Conservation (phyloP, 108 stramenopile species). For the Cyclotella atomus region DNA sequence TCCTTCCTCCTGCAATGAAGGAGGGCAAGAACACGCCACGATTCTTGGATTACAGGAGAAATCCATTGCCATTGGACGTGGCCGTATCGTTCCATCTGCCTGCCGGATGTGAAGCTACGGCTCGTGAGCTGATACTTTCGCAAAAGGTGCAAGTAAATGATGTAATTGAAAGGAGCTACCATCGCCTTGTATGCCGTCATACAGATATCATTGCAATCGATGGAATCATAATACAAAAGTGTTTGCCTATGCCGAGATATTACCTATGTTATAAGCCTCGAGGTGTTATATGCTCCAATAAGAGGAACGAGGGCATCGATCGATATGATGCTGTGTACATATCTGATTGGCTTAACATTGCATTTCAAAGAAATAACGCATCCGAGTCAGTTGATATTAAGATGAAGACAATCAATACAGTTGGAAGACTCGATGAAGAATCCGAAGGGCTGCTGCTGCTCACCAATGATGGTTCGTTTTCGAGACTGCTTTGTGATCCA, state of each 20-base stretch:
- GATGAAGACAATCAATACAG: slow-evolving; percentile 45
- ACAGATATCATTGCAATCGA: slow-evolving; percentile 14
- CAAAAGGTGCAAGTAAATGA: slow-evolving; percentile 22
- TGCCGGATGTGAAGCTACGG: background rate
- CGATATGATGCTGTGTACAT: slow-evolving; percentile 31
- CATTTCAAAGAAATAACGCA: too few relatives aligned
- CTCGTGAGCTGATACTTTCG: slow-evolving; percentile 34
- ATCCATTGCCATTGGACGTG: slow-evolving; percentile 33
- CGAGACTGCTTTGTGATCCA: slow-evolving; percentile 37
- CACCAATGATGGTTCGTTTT: slow-evolving; percentile 66
- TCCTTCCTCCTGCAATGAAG: too few relatives aligned
- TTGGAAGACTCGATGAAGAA: slow-evolving; percentile 71
- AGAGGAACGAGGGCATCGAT: slow-evolving; percentile 34
- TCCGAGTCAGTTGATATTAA: background rate
- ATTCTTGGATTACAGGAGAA: slow-evolving; percentile 36
- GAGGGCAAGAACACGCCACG: slow-evolving; percentile 31
- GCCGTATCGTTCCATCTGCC: slow-evolving; percentile 24
- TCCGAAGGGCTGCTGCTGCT: slow-evolving; percentile 73
- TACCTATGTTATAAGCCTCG: slow-evolving; percentile 37
- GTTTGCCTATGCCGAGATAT: slow-evolving; percentile 19
- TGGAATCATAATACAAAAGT: background rate
- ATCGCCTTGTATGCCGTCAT: slow-evolving; percentile 23
- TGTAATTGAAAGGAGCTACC: slow-evolving; percentile 10
- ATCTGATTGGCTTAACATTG: slow-evolving; percentile 28
- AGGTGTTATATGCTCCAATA: slow-evolving; percentile 23